Percentiles rank a stretch among this genome's conserved stretches.
Evolutionary conservation across 2,329 filamentous ascomycete genomes (phyloP).

Genomic region (Ascochyta clinopodiicola): DNA sequence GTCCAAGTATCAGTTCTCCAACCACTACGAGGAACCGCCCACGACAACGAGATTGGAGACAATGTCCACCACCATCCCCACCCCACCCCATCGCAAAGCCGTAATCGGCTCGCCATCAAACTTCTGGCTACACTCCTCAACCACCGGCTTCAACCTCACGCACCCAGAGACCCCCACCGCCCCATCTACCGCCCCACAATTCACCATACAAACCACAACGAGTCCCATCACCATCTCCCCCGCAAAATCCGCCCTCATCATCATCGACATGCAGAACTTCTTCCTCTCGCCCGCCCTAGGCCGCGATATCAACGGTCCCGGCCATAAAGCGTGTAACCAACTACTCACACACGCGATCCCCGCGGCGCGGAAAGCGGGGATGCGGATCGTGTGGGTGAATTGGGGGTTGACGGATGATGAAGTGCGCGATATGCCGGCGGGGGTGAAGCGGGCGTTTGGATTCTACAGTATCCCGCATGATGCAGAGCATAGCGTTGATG

Average conservation of each 20-base stretch:
- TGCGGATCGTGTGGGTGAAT: slow-evolving; percentile 51
- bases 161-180: slow-evolving; percentile 38
- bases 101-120: slow-evolving; percentile 51
- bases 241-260: slow-evolving; percentile 47
- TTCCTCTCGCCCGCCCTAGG: slow-evolving; percentile 45
- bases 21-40: no score
- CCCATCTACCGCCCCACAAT: slow-evolving; percentile 23
- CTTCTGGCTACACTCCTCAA: slow-evolving; percentile 55
- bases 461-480: slow-evolving; percentile 34
- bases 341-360: slow-evolving; percentile 47
- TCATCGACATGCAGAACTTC: slow-evolving; percentile 56
- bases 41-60: no score
- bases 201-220: slow-evolving; percentile 35
- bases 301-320: slow-evolving; percentile 19
- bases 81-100: slow-evolving; percentile 34
- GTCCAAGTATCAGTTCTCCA: no score
- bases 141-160: slow-evolving; percentile 56
- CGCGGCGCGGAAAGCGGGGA: slow-evolving; percentile 48
- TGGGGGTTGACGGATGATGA: slow-evolving; percentile 51
- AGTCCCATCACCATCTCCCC: slow-evolving; percentile 44
- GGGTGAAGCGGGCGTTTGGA: slow-evolving; percentile 49
- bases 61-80: not conserved
- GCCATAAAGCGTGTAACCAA: slow-evolving; percentile 38
- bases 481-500: not conserved
- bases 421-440: slow-evolving; percentile 46